Evolutionary conservation across 2,329 filamentous ascomycete genomes (phyloP), one percentile per base, ranked within the genome.

Genomic region (Corinectria fuckeliana): DNA sequence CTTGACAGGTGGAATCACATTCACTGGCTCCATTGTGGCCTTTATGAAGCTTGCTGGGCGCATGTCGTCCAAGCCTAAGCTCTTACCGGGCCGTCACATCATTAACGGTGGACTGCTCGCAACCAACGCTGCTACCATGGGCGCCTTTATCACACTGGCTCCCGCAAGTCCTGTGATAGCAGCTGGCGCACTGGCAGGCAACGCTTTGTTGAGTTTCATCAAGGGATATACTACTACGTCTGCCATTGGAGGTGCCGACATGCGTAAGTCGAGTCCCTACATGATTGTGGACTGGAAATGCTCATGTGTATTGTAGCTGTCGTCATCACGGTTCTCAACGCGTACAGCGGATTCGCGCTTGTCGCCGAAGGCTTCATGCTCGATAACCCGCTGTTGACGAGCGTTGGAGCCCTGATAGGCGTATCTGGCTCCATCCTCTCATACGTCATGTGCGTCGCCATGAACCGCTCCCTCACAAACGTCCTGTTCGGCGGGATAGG

Each of bases 321-420:
- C 5, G 91, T 95, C 28, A 96, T 96, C 63, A 96, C 92, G 0
- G 92, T 96, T 1, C 78, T 97, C 18, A 97, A 96, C 68, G 92
- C 92, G 0, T 96, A 96, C 73, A 94, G 91, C 47, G 93, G 93
- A 11, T 97, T 96, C 58, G 93, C 93, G 0, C 82, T 97, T 2
- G 92, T 97, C 0, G 92, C 93, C 0, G 92, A 97, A 75, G 93
- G 93, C 0, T 89, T 96, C 74, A 97, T 97, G 93, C 81, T 97
- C 13, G 88, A 95, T 66, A 96, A 96, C 59, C 87, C 92, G 0
- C 82, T 97, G 1, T 81, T 97, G 1, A 96, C 92, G 0, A 93
- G 90, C 0, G 90, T 96, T 3, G 92, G 93, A 3, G 91, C 92
- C 0, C 81, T 97, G 2, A 97, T 97, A 41, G 93, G 93, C 42